These are phyloP conservation scores for Medicago arabica DNA, from an alignment of 306 rosid species.

Conservation along the genomic window DNA sequence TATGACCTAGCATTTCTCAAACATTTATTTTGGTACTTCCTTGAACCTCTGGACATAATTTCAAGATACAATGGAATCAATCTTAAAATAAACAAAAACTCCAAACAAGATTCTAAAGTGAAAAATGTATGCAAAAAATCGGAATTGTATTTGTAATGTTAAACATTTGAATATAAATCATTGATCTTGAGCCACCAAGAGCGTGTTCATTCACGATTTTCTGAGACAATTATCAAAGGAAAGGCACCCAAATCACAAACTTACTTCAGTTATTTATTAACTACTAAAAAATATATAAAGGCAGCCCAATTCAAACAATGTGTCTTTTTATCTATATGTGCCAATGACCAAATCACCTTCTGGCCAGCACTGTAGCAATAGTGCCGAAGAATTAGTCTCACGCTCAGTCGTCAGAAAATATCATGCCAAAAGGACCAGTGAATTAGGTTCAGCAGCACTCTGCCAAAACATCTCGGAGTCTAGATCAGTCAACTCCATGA, in stretches of 20 bases:
- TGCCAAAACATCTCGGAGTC: constrained; percentile 28
- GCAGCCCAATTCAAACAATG: neutral
- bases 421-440: neutral
- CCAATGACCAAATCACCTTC: neutral
- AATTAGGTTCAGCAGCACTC: neutral
- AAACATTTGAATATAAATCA: no score
- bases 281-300: neutral
- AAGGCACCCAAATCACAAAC: neutral
- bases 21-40: no score
- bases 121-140: no score
- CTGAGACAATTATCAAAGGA: no score
- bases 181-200: no score
- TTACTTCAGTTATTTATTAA: neutral
- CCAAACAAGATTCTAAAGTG: no score
- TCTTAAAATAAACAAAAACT: no score
- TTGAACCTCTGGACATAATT: no score
- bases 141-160: no score
- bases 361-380: constrained; percentile 14
- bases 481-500: constrained; percentile 57
- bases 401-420: neutral
- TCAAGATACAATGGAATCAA: no score
- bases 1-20: no score
- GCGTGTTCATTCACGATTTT: no score
- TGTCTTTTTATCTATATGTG: neutral
- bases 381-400: neutral